These are phyloP conservation scores for Capsaspora owczarzaki DNA, from an alignment of 78 protist species.

Conservation along the genomic window DNA sequence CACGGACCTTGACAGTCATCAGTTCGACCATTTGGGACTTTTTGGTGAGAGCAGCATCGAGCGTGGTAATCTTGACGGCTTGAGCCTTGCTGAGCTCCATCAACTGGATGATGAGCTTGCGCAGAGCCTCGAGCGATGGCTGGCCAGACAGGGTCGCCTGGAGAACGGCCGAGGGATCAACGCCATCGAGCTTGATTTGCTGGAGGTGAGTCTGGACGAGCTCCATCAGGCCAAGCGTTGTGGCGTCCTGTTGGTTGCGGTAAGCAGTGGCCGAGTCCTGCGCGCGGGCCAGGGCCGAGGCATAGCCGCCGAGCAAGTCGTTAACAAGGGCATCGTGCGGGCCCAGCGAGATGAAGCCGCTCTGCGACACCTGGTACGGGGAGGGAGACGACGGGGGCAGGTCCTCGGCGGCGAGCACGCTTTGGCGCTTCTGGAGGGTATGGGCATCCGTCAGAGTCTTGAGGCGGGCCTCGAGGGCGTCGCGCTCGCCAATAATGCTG, in stretches of 20 bases:
- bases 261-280: background rate
- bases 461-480: background rate
- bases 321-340: background rate
- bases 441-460: background rate
- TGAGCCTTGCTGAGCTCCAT: background rate
- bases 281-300: background rate
- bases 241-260: background rate
- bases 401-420: too few species aligned
- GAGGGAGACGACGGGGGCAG: too few species aligned
- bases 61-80: background rate
- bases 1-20: background rate
- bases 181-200: background rate
- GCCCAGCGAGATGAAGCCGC: background rate
- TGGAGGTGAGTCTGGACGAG: background rate
- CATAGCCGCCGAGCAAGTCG: background rate
- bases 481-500: background rate
- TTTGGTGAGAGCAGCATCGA: too few species aligned
- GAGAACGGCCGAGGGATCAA: background rate
- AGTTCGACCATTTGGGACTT: background rate
- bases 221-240: too few species aligned
- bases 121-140: background rate
- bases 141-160: background rate
- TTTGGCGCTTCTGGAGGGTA: too few species aligned
- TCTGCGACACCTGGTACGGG: background rate
- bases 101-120: background rate